Percentiles rank a stretch among this genome's conserved stretches.
Conservation (phyloP, 148 eudicot genomes). For the Bassia scoparia region DNA sequence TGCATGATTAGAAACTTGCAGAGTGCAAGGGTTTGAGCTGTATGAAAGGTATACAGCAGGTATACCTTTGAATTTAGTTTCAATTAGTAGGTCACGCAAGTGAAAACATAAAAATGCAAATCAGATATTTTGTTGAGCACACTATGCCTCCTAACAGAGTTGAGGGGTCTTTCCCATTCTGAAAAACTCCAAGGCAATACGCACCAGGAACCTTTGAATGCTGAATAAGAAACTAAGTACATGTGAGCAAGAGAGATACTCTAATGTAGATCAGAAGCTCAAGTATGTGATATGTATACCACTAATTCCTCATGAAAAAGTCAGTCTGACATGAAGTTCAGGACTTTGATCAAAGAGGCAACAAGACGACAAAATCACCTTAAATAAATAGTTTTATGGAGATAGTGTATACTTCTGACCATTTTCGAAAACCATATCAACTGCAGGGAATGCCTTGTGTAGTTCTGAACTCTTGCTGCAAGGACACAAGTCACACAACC, state of each 20-base stretch:
- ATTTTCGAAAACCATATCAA: conserved; percentile 75
- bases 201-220: conserved; percentile 85
- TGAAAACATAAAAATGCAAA: no score
- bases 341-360: not conserved
- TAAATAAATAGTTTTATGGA: conserved; percentile 92
- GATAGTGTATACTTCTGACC: conserved; percentile 68
- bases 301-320: conserved; percentile 2
- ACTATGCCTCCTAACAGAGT: conserved; percentile 87
- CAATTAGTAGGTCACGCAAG: no score
- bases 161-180: conserved; percentile 84
- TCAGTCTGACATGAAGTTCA: not conserved
- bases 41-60: no score
- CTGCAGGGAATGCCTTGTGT: conserved; percentile 65
- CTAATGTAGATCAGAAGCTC: conserved; percentile 3
- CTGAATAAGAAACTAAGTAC: conserved; percentile 31
- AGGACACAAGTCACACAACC: conserved; percentile 29
- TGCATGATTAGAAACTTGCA: no score
- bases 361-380: conserved; percentile 36
- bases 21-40: no score
- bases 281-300: not conserved
- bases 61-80: no score
- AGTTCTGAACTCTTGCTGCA: conserved; percentile 64
- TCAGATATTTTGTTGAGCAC: conserved; percentile 7
- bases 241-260: conserved; percentile 5
- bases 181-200: conserved; percentile 88